These are phyloP conservation scores for Hydnum rufescens DNA, from an alignment of 768 basidiomycete species.

Conservation along the genomic window DNA sequence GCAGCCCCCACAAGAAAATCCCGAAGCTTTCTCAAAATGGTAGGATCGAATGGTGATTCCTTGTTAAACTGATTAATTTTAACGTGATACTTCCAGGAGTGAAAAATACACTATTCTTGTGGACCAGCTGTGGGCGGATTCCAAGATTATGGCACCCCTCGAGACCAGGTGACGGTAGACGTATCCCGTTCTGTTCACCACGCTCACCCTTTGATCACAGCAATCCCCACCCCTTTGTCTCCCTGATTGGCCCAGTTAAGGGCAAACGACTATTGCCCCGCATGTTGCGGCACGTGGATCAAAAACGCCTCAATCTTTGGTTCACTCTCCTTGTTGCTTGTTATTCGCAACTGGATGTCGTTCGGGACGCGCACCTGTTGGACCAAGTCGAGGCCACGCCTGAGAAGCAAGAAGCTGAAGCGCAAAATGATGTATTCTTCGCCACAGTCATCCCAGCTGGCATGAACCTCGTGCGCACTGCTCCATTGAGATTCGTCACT, in stretches of 20 bases:
- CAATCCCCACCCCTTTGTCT: constrained; percentile 91
- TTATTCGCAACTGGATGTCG: constrained; percentile 85
- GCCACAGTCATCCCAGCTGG: constrained; percentile 74
- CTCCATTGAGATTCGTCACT: constrained; percentile 61
- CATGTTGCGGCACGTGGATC: constrained; percentile 62
- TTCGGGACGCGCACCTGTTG: constrained; percentile 51
- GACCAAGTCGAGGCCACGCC: constrained; percentile 43
- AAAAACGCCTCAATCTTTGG: constrained; percentile 64
- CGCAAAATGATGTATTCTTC: constrained; percentile 81
- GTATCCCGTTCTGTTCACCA: background rate
- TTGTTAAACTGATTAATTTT: background rate
- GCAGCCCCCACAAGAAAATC: constrained; percentile 41
- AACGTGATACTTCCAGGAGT: constrained; percentile 6
- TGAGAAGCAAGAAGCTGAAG: constrained; percentile 51
- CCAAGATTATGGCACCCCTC: constrained; percentile 76
- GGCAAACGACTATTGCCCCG: constrained; percentile 86
- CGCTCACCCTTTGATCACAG: constrained; percentile 22
- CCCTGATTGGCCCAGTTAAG: constrained; percentile 69
- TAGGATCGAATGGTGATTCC: background rate
- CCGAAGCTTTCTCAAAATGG: constrained; percentile 22
- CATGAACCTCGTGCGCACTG: constrained; percentile 58
- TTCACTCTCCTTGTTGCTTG: constrained; percentile 85
- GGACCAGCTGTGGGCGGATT: constrained; percentile 56
- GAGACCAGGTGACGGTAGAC: constrained; percentile 87
- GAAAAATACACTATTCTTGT: constrained; percentile 35